Evolutionary conservation across 2,329 filamentous ascomycete species (phyloP), one percentile per base, ranked within the genome.

Genomic region (Diaporthe aspalathi): DNA sequence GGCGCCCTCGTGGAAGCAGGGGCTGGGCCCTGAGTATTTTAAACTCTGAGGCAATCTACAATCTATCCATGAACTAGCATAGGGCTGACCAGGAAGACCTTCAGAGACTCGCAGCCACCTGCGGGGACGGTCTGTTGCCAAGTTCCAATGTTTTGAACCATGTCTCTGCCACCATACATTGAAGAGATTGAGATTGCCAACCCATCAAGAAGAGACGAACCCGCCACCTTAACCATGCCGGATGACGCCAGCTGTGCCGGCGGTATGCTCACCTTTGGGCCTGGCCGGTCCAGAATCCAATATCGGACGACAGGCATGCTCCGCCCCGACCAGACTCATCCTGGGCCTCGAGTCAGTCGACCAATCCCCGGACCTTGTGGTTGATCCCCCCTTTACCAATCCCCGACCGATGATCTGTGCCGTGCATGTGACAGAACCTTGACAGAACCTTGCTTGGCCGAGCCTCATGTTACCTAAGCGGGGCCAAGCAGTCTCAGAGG

Each of bases 201-300:
- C n/a, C 8, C 45, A 50, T 65, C 45, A 38, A 35, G 5, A 14
- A 54, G 47, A 29, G 43, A 57, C 22, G 45, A 38, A 38, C 66
- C 5, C 16, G 66, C 32, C 54, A 22, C 27, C n/a, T 24, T 14
- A 20, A 17, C 43, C 40, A 24, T 65, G 20, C 24, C 56, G 56
- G 67, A 54, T 57, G 50, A 70, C 57, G 50, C 38, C 57, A 66
- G 50, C 70, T 12, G 20, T 22, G 11, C 9, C 67, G 66, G 56
- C 50, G 38, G 29, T 43, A 24, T 20, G 14, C 53, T 68, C 56
- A 27, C 14, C 22, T 70, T 65, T n/a, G 68, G 43, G 53, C 27
- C n/a, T 17, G 29, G 38, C 29, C 22, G 35, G 54, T 54, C 16
- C n/a, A 35, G 20, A 5, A 38, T 14, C 17, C 22, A 47, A 54